Base-by-base conservation (phyloP, 805 yeast species). In the Lipomyces starkeyi region DNA sequence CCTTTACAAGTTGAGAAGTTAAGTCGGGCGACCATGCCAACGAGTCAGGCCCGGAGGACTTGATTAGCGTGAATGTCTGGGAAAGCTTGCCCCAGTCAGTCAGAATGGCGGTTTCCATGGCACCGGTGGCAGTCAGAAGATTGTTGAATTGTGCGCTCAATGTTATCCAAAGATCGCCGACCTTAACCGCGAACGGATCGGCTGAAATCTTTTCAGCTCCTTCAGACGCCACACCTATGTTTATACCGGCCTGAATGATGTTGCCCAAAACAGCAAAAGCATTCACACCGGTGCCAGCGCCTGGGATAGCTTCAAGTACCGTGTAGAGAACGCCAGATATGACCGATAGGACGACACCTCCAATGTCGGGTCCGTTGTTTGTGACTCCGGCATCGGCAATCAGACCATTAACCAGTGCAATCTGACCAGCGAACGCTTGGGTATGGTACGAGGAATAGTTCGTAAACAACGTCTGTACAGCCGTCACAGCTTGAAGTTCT, bases 21-120 rank as follows among this genome's bases (percentile, higher is more conserved):
- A 37, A 37, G 43, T 8, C 17, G 17, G 43, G 43, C 17, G 43
- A 37, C 43, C 43, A 37, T 37, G 43, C 43, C 17, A 37, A 37
- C 43, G 43, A 37, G 43, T 37, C 43, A 37, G 43, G 43, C 43
- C 43, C 43, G 43, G 43, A 37, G 43, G 43, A 37, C 43, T 37
- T 37, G 43, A 37, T 37, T 37, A 37, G 43, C 43, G 43, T 37
- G 43, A 37, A 37, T 8, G 43, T 37, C 43, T 37, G 43, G 43
- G 43, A 37, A 37, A 37, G 43, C 43, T 37, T 37, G 43, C 43
- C 43, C 43, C 43, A 37, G 43, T 37, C 43, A 37, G 43, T 37
- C 3, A 37, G 43, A 37, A 37, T 37, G 11, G 43, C 43, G 43
- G 43, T 37, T 37, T 37, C 43, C 43, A 37, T 37, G 43, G 43